Conservation (phyloP, 2,329 filamentous ascomycete species). For the Colletotrichum lupini region DNA sequence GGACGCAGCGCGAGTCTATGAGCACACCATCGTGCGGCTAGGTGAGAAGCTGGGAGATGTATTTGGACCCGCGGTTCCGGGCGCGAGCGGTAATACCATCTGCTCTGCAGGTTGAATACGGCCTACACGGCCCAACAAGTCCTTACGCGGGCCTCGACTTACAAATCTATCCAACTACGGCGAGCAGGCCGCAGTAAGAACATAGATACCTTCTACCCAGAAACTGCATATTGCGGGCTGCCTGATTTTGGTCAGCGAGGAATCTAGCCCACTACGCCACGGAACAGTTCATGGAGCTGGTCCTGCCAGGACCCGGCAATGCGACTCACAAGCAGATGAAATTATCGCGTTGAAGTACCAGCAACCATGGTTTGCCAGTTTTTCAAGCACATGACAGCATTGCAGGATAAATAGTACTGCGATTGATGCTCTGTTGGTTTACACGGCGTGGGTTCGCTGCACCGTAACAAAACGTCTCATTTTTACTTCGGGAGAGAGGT, state of each 20-base stretch:
- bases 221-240: not conserved
- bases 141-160: not conserved
- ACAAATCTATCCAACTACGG: not conserved
- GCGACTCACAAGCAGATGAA: not conserved
- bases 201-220: too few relatives aligned
- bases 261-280: not conserved
- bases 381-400: not conserved
- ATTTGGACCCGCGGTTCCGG: constrained; percentile 14
- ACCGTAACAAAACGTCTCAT: not conserved
- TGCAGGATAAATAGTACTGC: not conserved
- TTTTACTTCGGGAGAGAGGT: not conserved
- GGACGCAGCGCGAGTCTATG: constrained; percentile 81
- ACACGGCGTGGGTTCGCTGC: not conserved
- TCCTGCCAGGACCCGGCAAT: not conserved
- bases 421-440: not conserved
- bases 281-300: not conserved
- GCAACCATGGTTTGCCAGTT: not conserved
- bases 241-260: not conserved
- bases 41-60: constrained; percentile 71
- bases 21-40: constrained; percentile 80
- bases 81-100: not conserved
- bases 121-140: not conserved
- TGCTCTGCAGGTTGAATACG: not conserved
- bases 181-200: not conserved
- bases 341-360: not conserved